Conservation (phyloP, 2,329 filamentous ascomycete species). For the Cordyceps sp. region DNA sequence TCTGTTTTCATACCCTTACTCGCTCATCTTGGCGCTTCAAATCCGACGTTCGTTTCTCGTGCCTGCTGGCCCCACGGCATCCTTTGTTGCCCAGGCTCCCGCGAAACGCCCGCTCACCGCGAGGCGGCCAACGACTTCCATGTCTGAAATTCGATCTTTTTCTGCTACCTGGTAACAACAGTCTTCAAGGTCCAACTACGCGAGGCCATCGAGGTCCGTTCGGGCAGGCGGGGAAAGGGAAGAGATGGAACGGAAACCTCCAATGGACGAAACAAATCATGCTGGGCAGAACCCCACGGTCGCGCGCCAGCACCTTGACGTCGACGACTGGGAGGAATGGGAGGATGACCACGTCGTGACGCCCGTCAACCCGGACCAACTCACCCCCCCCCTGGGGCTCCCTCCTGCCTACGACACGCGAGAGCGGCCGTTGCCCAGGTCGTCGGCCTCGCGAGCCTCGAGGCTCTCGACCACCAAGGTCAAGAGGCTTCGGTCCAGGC, state of each 20-base stretch:
- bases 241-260: neutral
- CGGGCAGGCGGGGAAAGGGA: no score
- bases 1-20: no score
- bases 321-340: conserved; percentile 37
- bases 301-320: conserved; percentile 4
- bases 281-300: conserved; percentile 4
- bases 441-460: conserved; percentile 6
- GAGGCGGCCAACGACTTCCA: no score
- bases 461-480: conserved; percentile 23
- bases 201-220: no score
- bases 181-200: no score
- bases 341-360: conserved; percentile 29
- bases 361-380: conserved; percentile 20
- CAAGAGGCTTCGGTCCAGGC: conserved; percentile 36
- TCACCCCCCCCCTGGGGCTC: conserved; percentile 8
- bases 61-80: no score
- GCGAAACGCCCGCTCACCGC: no score
- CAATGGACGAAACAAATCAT: conserved; percentile 5
- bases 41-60: no score
- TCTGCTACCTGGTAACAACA: no score
- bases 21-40: no score
- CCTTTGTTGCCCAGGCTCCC: no score
- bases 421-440: conserved; percentile 5
- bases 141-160: no score
- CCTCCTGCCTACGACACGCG: conserved; percentile 5